Percentiles rank a stretch among this genome's conserved stretches.
phyloP scores from a whole-genome alignment of 2,329 filamentous ascomycete genomes.

The Akanthomyces uredinophilus region DNA sequence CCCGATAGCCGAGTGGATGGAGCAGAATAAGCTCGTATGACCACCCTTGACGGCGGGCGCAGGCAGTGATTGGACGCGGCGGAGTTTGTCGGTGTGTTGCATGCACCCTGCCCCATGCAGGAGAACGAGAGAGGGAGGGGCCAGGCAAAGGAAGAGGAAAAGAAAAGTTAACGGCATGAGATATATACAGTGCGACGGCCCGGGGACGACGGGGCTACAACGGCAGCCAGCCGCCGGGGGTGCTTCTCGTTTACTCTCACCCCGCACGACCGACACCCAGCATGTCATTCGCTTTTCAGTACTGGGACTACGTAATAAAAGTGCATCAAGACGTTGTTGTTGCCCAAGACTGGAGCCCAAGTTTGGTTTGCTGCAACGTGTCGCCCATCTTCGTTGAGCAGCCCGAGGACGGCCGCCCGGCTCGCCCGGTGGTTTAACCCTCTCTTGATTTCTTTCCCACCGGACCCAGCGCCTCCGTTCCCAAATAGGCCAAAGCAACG shows the following conservation, averaged over 20 bases:
- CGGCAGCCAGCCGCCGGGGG: not conserved
- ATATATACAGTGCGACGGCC: not conserved
- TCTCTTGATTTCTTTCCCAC: no score
- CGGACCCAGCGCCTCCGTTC: not conserved
- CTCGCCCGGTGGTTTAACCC: no score
- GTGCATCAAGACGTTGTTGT: not conserved
- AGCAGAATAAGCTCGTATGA: conserved; percentile 12
- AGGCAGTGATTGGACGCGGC: not conserved
- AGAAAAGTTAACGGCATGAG: not conserved
- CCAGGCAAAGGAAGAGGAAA: no score
- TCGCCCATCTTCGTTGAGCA: no score
- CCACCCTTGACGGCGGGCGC: not conserved
- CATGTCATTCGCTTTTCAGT: not conserved
- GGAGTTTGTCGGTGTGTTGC: conserved; percentile 2
- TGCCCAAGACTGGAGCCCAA: not conserved
- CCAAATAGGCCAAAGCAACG: not conserved
- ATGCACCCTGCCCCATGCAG: not conserved
- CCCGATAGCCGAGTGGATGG: conserved; percentile 10
- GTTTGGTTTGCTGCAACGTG: not conserved
- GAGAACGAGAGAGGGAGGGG: not conserved
- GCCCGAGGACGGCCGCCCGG: no score
- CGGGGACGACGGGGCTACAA: not conserved
- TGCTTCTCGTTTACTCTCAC: not conserved
- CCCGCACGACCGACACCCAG: conserved; percentile 1
- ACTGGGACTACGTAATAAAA: not conserved